A percentile compares a stretch with the other conserved stretches of the same genome.
These are phyloP conservation scores for Discostella stelligeroides DNA, from an alignment of 108 stramenopile species.

Conservation along the genomic window DNA sequence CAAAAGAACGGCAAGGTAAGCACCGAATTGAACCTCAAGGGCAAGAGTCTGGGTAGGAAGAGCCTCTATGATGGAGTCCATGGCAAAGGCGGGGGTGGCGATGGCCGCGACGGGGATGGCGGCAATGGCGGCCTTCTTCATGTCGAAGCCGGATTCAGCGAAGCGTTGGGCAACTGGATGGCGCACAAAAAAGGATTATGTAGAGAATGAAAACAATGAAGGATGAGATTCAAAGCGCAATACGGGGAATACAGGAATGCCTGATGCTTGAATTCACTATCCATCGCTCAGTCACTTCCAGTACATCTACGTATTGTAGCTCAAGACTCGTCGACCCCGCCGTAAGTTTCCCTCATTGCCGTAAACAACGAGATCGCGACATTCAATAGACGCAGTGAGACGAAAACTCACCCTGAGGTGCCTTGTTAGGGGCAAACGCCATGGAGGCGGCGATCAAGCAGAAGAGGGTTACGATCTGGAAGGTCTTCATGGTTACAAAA, in stretches of 20 bases:
- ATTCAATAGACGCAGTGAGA: not conserved
- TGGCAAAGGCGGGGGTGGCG: constrained; percentile 80
- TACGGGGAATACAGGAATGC: too few relatives aligned
- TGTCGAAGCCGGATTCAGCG: constrained; percentile 49
- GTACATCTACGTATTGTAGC: too few relatives aligned
- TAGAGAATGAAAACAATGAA: too few relatives aligned
- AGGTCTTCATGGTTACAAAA: constrained; percentile 70
- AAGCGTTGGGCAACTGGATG: constrained; percentile 59
- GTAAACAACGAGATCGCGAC: too few relatives aligned
- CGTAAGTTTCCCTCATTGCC: not conserved
- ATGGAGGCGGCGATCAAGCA: constrained; percentile 75
- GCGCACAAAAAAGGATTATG: not conserved
- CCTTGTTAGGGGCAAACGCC: constrained; percentile 82
- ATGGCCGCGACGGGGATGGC: constrained; percentile 71
- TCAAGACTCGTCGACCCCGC: not conserved
- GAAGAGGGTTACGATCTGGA: constrained; percentile 79
- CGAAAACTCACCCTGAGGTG: constrained; percentile 62
- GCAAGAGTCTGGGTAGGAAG: constrained; percentile 83
- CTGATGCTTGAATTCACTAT: too few relatives aligned
- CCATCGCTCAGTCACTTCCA: too few relatives aligned
- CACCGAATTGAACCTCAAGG: constrained; percentile 92
- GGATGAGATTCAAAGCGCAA: too few relatives aligned
- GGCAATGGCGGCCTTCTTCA: constrained; percentile 64
- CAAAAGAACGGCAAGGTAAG: constrained; percentile 92
- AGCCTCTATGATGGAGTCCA: constrained; percentile 79